Percentiles rank a stretch among this genome's conserved stretches.
Evolutionary conservation across 169 alveolate species (phyloP).

Genomic region (Eimeria mitis): DNA sequence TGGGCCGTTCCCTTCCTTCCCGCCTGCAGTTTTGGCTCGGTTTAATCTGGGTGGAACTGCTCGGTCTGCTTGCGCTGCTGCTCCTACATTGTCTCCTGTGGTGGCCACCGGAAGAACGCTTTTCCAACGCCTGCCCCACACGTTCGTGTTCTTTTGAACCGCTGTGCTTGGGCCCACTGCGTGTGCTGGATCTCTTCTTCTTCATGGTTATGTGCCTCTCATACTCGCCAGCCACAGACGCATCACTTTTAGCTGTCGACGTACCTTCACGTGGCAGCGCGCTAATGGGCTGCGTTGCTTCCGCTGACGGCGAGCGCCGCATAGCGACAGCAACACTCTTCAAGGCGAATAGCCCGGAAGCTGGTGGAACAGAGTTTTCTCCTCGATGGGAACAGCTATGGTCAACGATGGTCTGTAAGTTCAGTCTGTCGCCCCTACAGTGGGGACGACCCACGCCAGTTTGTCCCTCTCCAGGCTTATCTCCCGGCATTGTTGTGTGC

Average conservation of each 20-base stretch:
- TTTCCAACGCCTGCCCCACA: neutral
- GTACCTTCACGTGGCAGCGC: neutral
- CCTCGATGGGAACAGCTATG: neutral
- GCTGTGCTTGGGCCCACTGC: neutral
- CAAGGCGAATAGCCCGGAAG: neutral
- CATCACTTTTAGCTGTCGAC: neutral
- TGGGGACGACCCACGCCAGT: neutral
- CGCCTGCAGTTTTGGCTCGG: conserved; percentile 8
- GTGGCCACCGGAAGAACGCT: neutral
- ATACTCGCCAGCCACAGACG: neutral
- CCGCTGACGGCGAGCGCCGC: conserved; percentile 7
- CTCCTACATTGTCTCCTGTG: conserved; percentile 23
- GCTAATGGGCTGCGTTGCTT: conserved; percentile 13
- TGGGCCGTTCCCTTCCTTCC: neutral
- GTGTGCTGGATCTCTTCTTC: neutral
- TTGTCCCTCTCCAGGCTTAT: neutral
- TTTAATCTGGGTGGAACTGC: neutral
- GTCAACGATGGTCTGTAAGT: neutral
- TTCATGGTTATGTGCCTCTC: neutral
- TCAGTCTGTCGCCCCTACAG: neutral
- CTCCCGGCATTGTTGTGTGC: neutral
- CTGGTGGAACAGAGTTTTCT: neutral
- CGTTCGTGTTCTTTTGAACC: neutral
- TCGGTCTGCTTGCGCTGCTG: neutral
- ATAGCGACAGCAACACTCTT: neutral